Conservation (phyloP, 129 eudicot genomes). For the Flaveria brownii region DNA sequence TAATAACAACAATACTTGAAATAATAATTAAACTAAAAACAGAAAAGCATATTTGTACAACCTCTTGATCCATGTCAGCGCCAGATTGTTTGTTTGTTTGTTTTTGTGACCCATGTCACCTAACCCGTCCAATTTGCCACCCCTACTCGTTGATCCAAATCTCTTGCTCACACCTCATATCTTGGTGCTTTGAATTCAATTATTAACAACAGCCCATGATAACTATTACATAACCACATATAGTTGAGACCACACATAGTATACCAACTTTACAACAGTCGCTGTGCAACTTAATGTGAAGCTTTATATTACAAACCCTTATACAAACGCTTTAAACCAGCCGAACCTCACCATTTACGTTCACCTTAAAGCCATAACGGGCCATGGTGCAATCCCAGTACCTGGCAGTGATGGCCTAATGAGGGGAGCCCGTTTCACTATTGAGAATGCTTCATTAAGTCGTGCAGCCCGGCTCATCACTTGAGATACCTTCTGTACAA, state of each 20-base stretch:
- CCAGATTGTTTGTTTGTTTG: too few relatives aligned
- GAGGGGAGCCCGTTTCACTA: conserved; percentile 78
- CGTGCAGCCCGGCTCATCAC: conserved; percentile 78
- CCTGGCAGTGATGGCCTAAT: conserved; percentile 76
- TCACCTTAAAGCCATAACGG: conserved; percentile 70
- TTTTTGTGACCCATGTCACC: background rate
- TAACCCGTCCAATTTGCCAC: too few relatives aligned
- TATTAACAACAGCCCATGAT: conserved; percentile 29
- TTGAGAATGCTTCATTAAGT: conserved; percentile 82
- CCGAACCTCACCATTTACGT: conserved; percentile 6
- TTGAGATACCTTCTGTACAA: conserved; percentile 89
- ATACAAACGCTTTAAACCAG: conserved; percentile 22
- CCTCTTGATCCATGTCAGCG: background rate
- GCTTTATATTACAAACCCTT: conserved; percentile 36
- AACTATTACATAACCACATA: conserved; percentile 39
- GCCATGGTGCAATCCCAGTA: conserved; percentile 68
- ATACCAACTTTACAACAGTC: conserved; percentile 28
- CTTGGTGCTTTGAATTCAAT: background rate
- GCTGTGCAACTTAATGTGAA: conserved; percentile 26
- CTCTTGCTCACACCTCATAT: background rate
- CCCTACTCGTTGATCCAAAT: background rate
- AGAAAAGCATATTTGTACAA: background rate
- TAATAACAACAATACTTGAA: too few relatives aligned
- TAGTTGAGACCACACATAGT: conserved; percentile 30
- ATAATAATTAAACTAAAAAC: too few relatives aligned